Evolutionary conservation across 2,329 filamentous ascomycete species (phyloP).

Genomic region (Thermomyces lanuginosus): DNA sequence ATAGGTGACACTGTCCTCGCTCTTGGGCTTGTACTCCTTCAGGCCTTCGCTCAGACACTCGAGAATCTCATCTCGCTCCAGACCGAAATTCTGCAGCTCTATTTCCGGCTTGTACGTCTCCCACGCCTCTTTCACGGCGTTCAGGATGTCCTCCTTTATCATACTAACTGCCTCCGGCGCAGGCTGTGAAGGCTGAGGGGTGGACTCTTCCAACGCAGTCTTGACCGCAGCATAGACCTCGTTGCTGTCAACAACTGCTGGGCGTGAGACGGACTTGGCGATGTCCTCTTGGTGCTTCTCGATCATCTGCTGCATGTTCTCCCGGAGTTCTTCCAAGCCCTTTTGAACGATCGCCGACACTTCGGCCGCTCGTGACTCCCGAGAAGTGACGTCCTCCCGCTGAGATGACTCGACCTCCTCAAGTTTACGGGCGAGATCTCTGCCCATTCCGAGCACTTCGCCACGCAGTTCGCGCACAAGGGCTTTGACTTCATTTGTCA

Average conservation of each 20-base stretch:
- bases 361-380: constrained; percentile 45
- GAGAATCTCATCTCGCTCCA: constrained; percentile 81
- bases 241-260: constrained; percentile 57
- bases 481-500: constrained; percentile 84
- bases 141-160: constrained; percentile 67
- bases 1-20: constrained; percentile 48
- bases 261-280: constrained; percentile 44
- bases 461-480: constrained; percentile 77
- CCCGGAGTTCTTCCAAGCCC: constrained; percentile 63
- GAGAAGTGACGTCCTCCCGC: constrained; percentile 30
- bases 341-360: constrained; percentile 63
- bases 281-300: constrained; percentile 55
- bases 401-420: constrained; percentile 39
- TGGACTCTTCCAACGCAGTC: constrained; percentile 49
- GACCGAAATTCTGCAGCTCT: constrained; percentile 71
- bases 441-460: constrained; percentile 86
- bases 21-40: constrained; percentile 47
- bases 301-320: constrained; percentile 67
- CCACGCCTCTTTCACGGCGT: constrained; percentile 78
- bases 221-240: constrained; percentile 77
- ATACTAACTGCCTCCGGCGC: constrained; percentile 35
- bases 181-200: constrained; percentile 41
- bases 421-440: constrained; percentile 71
- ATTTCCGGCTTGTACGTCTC: constrained; percentile 91
- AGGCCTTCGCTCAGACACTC: constrained; percentile 75